Percentiles rank a stretch among this genome's conserved stretches.
phyloP scores from a whole-genome alignment of 2,329 filamentous ascomycete species.

The Blastomyces silverae region DNA sequence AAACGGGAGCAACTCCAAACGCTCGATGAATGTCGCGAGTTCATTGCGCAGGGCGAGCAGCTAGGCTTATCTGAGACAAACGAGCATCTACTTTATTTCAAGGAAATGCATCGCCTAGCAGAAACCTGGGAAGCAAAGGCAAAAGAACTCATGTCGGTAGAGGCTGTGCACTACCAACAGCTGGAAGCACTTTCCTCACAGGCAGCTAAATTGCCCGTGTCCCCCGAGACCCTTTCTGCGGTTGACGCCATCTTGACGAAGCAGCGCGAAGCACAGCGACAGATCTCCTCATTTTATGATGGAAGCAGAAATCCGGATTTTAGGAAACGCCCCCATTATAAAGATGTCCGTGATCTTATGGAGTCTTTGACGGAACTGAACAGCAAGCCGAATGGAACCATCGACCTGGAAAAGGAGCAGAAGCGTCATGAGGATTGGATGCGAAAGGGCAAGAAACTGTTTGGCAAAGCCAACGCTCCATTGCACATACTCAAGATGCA shows the following conservation, averaged over 20 bases:
- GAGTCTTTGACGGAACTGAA: conserved; percentile 82
- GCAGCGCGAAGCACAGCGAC: conserved; percentile 85
- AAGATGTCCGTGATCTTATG: conserved; percentile 84
- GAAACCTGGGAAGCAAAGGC: conserved; percentile 89
- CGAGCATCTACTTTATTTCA: conserved; percentile 68
- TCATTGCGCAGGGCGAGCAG: conserved; percentile 70
- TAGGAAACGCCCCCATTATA: conserved; percentile 73
- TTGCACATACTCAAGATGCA: conserved; percentile 92
- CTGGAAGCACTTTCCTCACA: conserved; percentile 85
- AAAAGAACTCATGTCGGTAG: conserved; percentile 84
- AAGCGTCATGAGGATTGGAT: conserved; percentile 99
- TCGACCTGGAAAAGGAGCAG: conserved; percentile 89
- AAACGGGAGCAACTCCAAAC: conserved; percentile 61
- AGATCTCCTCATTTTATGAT: conserved; percentile 75
- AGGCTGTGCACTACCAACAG: conserved; percentile 87
- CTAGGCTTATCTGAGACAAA: conserved; percentile 74
- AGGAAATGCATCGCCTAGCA: conserved; percentile 68
- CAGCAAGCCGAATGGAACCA: conserved; percentile 81
- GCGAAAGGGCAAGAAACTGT: conserved; percentile 93
- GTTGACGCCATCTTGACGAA: conserved; percentile 93
- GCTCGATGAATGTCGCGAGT: conserved; percentile 67
- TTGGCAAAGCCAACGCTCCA: conserved; percentile 95
- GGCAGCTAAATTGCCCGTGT: conserved; percentile 72
- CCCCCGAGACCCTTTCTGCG: conserved; percentile 66
- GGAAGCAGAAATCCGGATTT: conserved; percentile 69